Evolutionary conservation across 768 basidiomycete genomes (phyloP), one percentile per base, ranked within the genome.

Genomic region (Agrocybe praecox): DNA sequence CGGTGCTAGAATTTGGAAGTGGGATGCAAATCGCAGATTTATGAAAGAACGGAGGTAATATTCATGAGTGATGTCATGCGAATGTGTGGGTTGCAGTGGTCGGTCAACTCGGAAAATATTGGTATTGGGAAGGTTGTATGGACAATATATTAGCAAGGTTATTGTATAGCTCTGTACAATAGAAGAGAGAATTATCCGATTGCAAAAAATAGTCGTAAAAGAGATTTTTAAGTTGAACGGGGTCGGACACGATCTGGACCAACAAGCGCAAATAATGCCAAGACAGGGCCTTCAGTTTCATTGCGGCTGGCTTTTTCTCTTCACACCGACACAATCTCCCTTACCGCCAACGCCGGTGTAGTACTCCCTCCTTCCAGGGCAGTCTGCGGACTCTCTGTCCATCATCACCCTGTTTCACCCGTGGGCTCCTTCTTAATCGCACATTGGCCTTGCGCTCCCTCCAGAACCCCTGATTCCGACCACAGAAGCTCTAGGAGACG

Each of bases 261-360:
- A 64, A 64, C 63, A 61, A 48, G 21, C 2, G 52, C 63, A 64
- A 64, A 64, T 60, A 64, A 26, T 49, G 52, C 42, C 61, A 34
- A 48, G 61, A 46, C 56, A 56, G 45, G 50, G 43, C 48, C 48
- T 29, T 42, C 29, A 22, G 47, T 34, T 29, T 29, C 26, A 29
- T 29, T 26, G 40, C 24, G n/a, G 22, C 47, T 40, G 12, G 33
- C 49, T 53, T 56, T 58, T 57, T 61, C 50, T 60, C 49, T 53
- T 60, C 60, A 53, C 58, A 61, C 49, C 45, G 48, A 45, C 49
- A 32, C 19, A 44, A 26, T 42, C 46, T 57, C n/a, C 49, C 56
- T 57, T 43, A 46, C 59, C 54, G 53, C 49, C 52, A 50, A 56
- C 56, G 34, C n/a, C 57, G 54, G 49, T 54, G 52, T 52, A 50